Conservation (phyloP, 1,284 basidiomycete genomes). For the Anthracocystis panici-leucophaei region DNA sequence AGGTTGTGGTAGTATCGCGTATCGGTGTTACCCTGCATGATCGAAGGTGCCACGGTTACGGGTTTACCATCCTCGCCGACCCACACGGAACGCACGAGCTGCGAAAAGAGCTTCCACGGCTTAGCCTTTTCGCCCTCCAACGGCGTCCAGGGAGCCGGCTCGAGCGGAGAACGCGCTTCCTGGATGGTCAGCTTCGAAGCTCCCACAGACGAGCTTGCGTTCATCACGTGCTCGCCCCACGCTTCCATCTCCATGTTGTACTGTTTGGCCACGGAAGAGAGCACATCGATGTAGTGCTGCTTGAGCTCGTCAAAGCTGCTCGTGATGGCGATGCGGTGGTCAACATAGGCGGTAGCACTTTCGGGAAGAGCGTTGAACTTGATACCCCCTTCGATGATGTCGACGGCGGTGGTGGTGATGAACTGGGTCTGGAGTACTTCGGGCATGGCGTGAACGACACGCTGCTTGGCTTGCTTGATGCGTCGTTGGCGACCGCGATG, state of each 20-base stretch:
- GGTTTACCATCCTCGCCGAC: conserved; percentile 70
- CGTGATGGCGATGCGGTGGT: conserved; percentile 75
- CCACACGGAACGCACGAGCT: conserved; percentile 72
- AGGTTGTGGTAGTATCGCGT: conserved; percentile 73
- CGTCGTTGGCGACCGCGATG: conserved; percentile 39
- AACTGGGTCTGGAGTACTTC: conserved; percentile 71
- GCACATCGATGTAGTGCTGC: conserved; percentile 72
- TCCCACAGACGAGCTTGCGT: conserved; percentile 16
- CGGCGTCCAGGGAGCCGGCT: conserved; percentile 75
- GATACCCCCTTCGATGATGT: conserved; percentile 77
- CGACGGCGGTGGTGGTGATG: conserved; percentile 80
- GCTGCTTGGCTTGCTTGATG: conserved; percentile 24
- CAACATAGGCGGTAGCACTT: conserved; percentile 74
- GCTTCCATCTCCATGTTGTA: conserved; percentile 71
- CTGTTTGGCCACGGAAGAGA: conserved; percentile 72
- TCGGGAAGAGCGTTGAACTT: conserved; percentile 78
- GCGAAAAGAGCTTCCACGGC: conserved; percentile 73
- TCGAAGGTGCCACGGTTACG: conserved; percentile 73
- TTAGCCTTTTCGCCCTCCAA: conserved; percentile 70
- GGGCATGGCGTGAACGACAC: conserved; percentile 27
- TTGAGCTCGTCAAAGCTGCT: conserved; percentile 73
- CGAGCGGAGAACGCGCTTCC: conserved; percentile 73
- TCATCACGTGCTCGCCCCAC: conserved; percentile 63
- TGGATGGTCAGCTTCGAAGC: conserved; percentile 60
- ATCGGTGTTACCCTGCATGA: conserved; percentile 73